Conservation (phyloP, 108 stramenopile genomes). For the Licmophora abbreviata region DNA sequence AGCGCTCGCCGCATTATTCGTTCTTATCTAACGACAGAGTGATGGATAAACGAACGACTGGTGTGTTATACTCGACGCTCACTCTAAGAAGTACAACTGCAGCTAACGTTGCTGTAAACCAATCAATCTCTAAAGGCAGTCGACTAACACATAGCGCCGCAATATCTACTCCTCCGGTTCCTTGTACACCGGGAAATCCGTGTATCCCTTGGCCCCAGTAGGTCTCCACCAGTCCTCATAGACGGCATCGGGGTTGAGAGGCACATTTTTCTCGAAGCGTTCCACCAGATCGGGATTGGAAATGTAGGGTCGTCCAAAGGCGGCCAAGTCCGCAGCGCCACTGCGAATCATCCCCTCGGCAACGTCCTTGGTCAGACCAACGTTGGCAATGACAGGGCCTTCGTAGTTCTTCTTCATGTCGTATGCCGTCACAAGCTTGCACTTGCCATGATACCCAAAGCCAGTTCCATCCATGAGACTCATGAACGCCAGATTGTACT, state of each 20-base stretch:
- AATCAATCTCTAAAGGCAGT: too few relatives aligned
- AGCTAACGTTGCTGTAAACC: too few relatives aligned
- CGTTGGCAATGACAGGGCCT: conserved; percentile 59
- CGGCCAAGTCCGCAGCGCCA: conserved; percentile 45
- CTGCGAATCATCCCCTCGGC: conserved; percentile 52
- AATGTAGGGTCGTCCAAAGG: conserved; percentile 70
- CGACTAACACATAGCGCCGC: too few relatives aligned
- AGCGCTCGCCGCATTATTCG: conserved; percentile 12
- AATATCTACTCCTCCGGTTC: too few relatives aligned
- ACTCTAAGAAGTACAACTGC: too few relatives aligned
- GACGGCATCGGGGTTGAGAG: too few relatives aligned
- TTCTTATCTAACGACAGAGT: conserved; percentile 17
- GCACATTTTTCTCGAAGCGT: too few relatives aligned
- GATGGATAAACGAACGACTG: too few relatives aligned
- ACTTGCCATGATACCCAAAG: conserved; percentile 55
- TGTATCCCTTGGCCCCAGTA: too few relatives aligned
- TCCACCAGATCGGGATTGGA: conserved; percentile 81
- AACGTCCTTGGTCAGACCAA: conserved; percentile 45
- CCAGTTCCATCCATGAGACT: conserved; percentile 71
- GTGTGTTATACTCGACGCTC: too few relatives aligned
- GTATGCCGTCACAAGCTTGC: conserved; percentile 21
- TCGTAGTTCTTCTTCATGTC: conserved; percentile 35
- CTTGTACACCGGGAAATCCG: too few relatives aligned
- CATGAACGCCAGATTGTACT: conserved; percentile 44
- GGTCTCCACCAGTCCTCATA: too few relatives aligned